Conservation (phyloP, 2,329 filamentous ascomycete species). For the Talaromyces pinophilus region DNA sequence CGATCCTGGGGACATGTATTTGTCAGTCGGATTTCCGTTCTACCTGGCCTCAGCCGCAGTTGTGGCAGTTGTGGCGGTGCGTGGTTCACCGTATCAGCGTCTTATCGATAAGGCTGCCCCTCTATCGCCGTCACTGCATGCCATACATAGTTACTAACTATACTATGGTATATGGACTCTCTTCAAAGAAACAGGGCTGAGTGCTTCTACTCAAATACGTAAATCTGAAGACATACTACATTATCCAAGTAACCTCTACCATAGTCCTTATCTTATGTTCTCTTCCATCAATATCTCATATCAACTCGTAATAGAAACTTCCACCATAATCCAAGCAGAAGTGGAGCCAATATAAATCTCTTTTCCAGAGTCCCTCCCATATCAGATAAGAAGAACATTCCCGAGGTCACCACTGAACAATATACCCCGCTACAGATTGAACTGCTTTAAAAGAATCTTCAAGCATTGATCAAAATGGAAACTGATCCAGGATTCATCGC, state of each 20-base stretch:
- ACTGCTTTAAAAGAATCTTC: not conserved
- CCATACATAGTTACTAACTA: not conserved
- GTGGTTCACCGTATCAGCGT: not conserved
- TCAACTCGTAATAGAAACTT: not conserved
- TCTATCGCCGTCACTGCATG: not conserved
- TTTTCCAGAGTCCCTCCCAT: not conserved
- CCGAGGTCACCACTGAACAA: not conserved
- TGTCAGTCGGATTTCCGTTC: conserved; percentile 3
- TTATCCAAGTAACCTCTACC: not conserved
- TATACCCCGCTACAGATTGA: not conserved
- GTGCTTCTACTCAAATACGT: not conserved
- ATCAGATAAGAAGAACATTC: conserved; percentile 2
- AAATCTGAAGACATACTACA: not conserved
- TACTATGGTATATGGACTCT: not conserved
- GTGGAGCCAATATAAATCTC: conserved; percentile 7
- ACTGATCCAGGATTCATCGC: conserved; percentile 57
- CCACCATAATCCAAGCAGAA: not conserved
- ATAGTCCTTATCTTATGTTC: not conserved
- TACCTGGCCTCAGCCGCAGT: not conserved
- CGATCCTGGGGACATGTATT: not conserved
- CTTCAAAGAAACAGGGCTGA: not conserved
- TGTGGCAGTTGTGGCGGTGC: conserved; percentile 9
- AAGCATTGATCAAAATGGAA: conserved; percentile 32
- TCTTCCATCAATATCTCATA: not conserved
- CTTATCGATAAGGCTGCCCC: conserved; percentile 12